A percentile compares a stretch with the other conserved stretches of the same genome.
phyloP scores from a whole-genome alignment of 805 yeast genomes.

The Wickerhamiella domercqiae region DNA sequence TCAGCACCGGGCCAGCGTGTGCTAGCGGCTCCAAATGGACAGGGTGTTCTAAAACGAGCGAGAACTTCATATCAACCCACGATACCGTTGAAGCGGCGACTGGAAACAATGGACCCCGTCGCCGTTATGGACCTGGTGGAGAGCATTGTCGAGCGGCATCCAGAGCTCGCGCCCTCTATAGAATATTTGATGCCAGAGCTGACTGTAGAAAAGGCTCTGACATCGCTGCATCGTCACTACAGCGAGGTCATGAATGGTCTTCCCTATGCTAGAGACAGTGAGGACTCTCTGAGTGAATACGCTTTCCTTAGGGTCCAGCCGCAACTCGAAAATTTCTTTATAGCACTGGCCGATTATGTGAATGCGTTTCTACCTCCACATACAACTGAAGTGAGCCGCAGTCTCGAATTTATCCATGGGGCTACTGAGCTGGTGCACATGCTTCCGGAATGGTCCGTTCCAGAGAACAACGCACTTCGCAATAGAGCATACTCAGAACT shows the following conservation, averaged over 20 bases:
- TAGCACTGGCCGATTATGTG: conserved; percentile 59
- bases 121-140: conserved; percentile 39
- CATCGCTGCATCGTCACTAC: conserved; percentile 33
- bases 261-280: conserved; percentile 58
- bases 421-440: conserved; percentile 45
- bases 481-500: conserved; percentile 46
- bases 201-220: conserved; percentile 36
- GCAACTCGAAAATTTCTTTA: conserved; percentile 49
- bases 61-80: conserved; percentile 17
- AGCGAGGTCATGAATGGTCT: conserved; percentile 31
- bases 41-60: conserved; percentile 2
- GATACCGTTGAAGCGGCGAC: conserved; percentile 44
- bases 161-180: conserved; percentile 42
- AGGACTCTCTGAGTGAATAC: conserved; percentile 59
- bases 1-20: background rate
- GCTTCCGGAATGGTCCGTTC: conserved; percentile 49
- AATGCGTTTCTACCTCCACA: conserved; percentile 58
- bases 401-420: conserved; percentile 47
- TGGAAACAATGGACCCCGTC: conserved; percentile 51
- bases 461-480: conserved; percentile 28
- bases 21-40: background rate
- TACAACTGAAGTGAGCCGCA: conserved; percentile 36
- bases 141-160: conserved; percentile 41
- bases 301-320: conserved; percentile 61
- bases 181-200: conserved; percentile 41